A percentile compares a stretch with the other conserved stretches of the same genome.
phyloP scores from a whole-genome alignment of 805 yeast genomes.

The Tetrapisispora fleetii region DNA sequence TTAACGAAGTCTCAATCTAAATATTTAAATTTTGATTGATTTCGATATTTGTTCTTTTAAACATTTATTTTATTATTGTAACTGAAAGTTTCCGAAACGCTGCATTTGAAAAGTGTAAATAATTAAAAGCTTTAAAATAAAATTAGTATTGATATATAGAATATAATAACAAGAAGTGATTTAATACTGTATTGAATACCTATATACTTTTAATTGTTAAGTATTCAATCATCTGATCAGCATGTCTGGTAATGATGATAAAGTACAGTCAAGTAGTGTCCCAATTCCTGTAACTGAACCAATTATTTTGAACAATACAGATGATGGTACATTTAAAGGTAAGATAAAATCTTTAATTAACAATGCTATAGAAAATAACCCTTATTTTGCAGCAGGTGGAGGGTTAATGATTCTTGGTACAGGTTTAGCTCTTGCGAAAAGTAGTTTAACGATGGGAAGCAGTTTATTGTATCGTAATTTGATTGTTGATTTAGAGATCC shows the following conservation, averaged over 20 bases:
- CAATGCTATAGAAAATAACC: slow-evolving; percentile 58
- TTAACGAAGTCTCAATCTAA: neutral
- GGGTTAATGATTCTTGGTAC: slow-evolving; percentile 96
- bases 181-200: no score
- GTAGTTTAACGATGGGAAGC: slow-evolving; percentile 53
- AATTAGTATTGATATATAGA: no score
- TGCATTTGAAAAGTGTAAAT: no score
- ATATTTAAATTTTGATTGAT: no score
- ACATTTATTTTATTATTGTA: no score
- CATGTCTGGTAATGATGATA: neutral
- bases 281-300: neutral
- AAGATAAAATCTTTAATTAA: slow-evolving; percentile 34
- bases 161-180: no score
- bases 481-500: slow-evolving; percentile 85
- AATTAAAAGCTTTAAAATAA: no score
- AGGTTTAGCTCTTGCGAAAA: slow-evolving; percentile 65
- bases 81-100: no score
- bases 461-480: slow-evolving; percentile 68
- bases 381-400: slow-evolving; percentile 98
- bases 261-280: neutral
- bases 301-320: neutral
- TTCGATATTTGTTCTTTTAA: no score
- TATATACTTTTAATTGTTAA: no score
- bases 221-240: no score
- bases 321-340: slow-evolving; percentile 19